A percentile compares a stretch with the other conserved stretches of the same genome.
Conservation (phyloP, 208 protist species). For the Acanthamoeba castellanii region DNA sequence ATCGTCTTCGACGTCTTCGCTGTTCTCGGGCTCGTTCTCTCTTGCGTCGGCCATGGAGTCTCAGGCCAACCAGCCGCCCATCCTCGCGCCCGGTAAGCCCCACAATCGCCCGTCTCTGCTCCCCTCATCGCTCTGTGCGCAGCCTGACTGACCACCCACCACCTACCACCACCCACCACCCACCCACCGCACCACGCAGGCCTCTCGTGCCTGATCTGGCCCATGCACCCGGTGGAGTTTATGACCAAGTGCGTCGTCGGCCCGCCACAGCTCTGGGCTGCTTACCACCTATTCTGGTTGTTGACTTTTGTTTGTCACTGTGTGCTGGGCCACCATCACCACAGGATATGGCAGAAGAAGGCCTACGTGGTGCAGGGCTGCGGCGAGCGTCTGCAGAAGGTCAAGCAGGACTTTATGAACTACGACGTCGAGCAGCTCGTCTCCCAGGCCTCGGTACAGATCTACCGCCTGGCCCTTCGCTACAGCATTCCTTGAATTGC, state of each 20-base stretch:
- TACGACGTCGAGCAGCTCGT: constrained; percentile 58
- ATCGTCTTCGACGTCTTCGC: not conserved
- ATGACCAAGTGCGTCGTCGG: constrained; percentile 15
- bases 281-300: no score
- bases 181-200: no score
- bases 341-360: constrained; percentile 63
- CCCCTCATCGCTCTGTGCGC: no score
- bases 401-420: constrained; percentile 52
- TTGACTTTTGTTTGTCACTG: no score
- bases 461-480: no score
- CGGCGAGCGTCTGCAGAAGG: constrained; percentile 39
- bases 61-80: not conserved
- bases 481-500: no score
- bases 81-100: constrained; percentile 2
- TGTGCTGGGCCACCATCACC: not conserved
- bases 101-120: no score
- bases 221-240: constrained; percentile 25
- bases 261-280: not conserved
- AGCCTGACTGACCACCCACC: no score
- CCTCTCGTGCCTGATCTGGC: constrained; percentile 28
- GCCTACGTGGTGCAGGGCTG: constrained; percentile 60
- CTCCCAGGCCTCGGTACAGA: constrained; percentile 12
- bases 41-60: constrained; percentile 29
- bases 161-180: no score
- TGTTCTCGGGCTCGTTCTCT: constrained; percentile 35